Evolutionary conservation across 257 asterid species (phyloP), one percentile per base, ranked within the genome.

Genomic region (Primulina huaijiensis): DNA sequence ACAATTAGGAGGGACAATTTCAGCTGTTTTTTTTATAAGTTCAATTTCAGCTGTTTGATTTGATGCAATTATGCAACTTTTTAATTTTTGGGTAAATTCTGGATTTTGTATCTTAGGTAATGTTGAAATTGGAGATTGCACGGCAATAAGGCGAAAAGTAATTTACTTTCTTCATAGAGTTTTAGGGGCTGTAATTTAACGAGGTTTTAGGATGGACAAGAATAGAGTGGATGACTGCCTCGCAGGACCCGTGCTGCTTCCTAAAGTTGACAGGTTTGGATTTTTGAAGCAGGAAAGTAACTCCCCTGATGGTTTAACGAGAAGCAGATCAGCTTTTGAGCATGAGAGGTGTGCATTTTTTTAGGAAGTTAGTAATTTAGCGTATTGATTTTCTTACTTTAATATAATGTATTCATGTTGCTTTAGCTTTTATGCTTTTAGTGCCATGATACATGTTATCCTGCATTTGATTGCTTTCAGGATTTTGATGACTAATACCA

Each of bases 241-340:
- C 70, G 86, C 74, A n/a, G 77, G 34, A 31, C 82, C 87, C n/a
- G 74, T 64, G 8, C 61, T 74, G n/a, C 87, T 62, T 62, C 83
- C 85, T 46, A 88, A 78, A 80, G 89, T 86, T 61, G 97, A 88
- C 77, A 82, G 86, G 53, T 89, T 85, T 78, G 96, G 96, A 76
- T 89, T 89, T 74, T 72, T 84, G 50, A 89, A 89, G 86, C 90
- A 79, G 77, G 97, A 88, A 64, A 72, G 72, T 60, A 78, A 68
- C 72, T 69, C 90, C 30, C 74, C 90, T 9, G 96, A 87, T 70
- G 96, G 87, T 71, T 75, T 87, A 64, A 70, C 78, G 19, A 78
- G 85, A 82, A 82, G 83, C 63, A 89, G 74, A 81, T 84, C 97
- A 9, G 89, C 94, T 57, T 58, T 82, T 3, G 92, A 86, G 82